A percentile compares a stretch with the other conserved stretches of the same genome.
Evolutionary conservation across 176 grass and related monocot species (phyloP).

Genomic region (Cenchrus americanus): DNA sequence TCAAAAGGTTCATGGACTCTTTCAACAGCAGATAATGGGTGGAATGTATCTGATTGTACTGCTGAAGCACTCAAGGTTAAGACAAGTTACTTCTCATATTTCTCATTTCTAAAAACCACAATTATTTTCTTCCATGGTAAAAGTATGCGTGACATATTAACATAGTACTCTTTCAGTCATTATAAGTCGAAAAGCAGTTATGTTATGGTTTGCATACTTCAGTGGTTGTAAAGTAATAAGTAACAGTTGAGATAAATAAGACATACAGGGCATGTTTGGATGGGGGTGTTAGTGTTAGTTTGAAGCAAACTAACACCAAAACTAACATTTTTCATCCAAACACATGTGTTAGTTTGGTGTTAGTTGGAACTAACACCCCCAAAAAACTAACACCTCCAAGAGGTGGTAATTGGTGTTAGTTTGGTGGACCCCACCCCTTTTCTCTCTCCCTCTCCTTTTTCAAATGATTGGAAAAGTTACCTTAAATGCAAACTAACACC

Average conservation of each 20-base stretch:
- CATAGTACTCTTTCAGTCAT: neutral
- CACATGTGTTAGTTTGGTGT: too few relatives aligned
- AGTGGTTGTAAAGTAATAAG: neutral
- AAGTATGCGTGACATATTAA: neutral
- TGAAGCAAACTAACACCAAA: too few relatives aligned
- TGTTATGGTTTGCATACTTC: neutral
- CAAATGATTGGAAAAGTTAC: too few relatives aligned
- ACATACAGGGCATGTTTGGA: too few relatives aligned
- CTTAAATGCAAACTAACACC: too few relatives aligned
- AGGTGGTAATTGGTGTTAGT: too few relatives aligned
- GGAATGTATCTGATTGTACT: constrained; percentile 54
- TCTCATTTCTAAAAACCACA: neutral
- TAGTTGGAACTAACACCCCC: too few relatives aligned
- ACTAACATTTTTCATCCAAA: too few relatives aligned
- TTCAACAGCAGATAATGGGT: constrained; percentile 62
- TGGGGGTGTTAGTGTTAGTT: too few relatives aligned
- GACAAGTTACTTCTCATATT: neutral
- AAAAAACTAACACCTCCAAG: too few relatives aligned
- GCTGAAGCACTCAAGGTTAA: constrained; percentile 56
- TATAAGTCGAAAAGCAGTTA: neutral
- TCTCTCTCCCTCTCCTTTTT: too few relatives aligned
- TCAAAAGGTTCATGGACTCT: constrained; percentile 68
- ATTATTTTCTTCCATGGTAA: neutral
- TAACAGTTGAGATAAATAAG: neutral
- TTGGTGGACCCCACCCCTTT: too few relatives aligned